A percentile compares a stretch with the other conserved stretches of the same genome.
Evolutionary conservation across 306 rosid genomes (phyloP).

Genomic region (Cucumis cinereus): DNA sequence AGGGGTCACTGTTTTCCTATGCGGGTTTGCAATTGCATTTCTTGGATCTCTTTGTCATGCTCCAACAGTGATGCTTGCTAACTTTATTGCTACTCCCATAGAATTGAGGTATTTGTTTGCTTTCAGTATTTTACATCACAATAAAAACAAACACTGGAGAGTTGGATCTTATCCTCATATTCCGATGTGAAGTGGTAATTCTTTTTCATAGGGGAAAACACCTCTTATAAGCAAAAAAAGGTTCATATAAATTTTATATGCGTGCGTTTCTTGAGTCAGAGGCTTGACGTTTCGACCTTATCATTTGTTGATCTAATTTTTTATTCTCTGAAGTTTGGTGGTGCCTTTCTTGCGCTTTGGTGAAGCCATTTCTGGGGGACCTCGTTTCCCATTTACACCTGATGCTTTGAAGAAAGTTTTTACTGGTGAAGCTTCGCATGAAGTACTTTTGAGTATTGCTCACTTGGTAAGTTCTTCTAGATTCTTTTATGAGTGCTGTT

Average conservation of each 20-base stretch:
- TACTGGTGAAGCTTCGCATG: constrained; percentile 70
- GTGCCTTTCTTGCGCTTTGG: constrained; percentile 91
- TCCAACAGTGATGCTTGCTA: constrained; percentile 75
- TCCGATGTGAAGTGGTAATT: neutral
- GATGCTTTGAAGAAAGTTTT: constrained; percentile 79
- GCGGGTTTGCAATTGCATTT: constrained; percentile 60
- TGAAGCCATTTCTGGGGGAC: constrained; percentile 57
- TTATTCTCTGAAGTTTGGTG: constrained; percentile 41
- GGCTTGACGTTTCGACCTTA: neutral
- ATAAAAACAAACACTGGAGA: neutral
- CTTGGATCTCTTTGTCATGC: constrained; percentile 69
- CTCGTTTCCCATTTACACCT: constrained; percentile 72
- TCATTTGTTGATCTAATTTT: neutral
- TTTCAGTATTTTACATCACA: neutral
- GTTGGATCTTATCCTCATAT: neutral
- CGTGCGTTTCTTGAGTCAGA: neutral
- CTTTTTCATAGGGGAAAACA: neutral
- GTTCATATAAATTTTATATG: neutral
- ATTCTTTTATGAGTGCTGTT: neutral
- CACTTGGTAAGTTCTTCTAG: constrained; percentile 50
- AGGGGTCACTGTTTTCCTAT: constrained; percentile 79
- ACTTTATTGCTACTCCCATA: constrained; percentile 81
- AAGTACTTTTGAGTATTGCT: constrained; percentile 54
- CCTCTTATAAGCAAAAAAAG: too few relatives aligned
- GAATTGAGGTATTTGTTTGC: constrained; percentile 63